Percentiles rank a stretch among this genome's conserved stretches.
These are phyloP conservation scores for Sclerotinia nivalis DNA, from an alignment of 2,329 filamentous ascomycete species.

Conservation along the genomic window DNA sequence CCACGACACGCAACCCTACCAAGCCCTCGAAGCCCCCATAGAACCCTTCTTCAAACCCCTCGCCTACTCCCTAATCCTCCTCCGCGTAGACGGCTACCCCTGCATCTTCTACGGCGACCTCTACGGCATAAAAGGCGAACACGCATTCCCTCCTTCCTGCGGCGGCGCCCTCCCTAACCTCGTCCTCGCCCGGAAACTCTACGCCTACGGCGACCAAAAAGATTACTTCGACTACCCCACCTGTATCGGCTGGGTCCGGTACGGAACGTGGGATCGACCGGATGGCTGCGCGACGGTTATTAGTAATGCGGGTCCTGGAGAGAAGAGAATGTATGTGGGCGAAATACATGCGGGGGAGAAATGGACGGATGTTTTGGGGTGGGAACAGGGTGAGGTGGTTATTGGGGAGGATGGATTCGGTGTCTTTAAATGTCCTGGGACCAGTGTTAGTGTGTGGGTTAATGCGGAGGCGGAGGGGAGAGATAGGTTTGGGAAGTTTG, in stretches of 20 bases:
- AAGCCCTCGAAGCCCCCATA: constrained; percentile 62
- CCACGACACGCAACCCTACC: constrained; percentile 68
- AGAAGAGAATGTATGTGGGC: constrained; percentile 64
- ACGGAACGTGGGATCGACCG: constrained; percentile 51
- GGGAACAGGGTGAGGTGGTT: constrained; percentile 54
- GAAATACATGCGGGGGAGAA: constrained; percentile 56
- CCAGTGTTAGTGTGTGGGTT: constrained; percentile 64
- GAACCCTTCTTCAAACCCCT: constrained; percentile 69
- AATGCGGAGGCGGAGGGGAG: constrained; percentile 55
- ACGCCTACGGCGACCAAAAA: constrained; percentile 64
- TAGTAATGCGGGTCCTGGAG: constrained; percentile 50
- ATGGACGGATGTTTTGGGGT: constrained; percentile 64
- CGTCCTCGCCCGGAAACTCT: constrained; percentile 62
- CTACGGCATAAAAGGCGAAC: constrained; percentile 58
- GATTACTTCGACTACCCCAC: constrained; percentile 63
- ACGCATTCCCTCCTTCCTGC: constrained; percentile 52
- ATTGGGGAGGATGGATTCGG: constrained; percentile 63
- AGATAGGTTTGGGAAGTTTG: constrained; percentile 46
- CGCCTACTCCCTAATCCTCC: constrained; percentile 70
- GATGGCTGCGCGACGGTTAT: constrained; percentile 58
- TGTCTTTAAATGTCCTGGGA: constrained; percentile 54
- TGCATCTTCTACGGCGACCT: constrained; percentile 72
- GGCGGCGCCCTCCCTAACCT: constrained; percentile 58
- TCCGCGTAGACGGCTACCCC: constrained; percentile 62
- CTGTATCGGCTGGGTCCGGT: constrained; percentile 59